phyloP scores from a whole-genome alignment of 805 yeast genomes.

The Maudiozyma serrabonitensis region DNA sequence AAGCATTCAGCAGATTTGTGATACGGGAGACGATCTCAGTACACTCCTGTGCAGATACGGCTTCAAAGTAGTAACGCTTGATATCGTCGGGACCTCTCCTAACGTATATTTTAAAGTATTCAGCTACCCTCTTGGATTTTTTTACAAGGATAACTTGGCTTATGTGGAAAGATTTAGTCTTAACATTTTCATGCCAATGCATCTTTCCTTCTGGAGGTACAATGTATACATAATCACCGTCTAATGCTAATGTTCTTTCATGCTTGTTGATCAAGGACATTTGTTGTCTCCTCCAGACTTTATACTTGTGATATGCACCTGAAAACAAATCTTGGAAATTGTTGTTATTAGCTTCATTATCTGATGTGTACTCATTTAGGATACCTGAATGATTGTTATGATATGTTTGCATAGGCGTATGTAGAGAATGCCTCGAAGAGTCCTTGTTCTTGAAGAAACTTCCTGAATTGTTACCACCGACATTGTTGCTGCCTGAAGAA shows the following conservation, averaged over 20 bases:
- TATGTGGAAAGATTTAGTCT: constrained; percentile 80
- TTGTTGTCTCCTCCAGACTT: constrained; percentile 82
- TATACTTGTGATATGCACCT: constrained; percentile 71
- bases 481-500: constrained; percentile 7
- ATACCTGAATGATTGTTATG: constrained; percentile 7
- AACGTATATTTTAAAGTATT: constrained; percentile 73
- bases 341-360: constrained; percentile 7
- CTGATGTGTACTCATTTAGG: constrained; percentile 8
- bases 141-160: constrained; percentile 67
- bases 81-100: constrained; percentile 51
- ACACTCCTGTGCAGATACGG: constrained; percentile 49
- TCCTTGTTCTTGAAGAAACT: constrained; percentile 30
- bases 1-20: constrained; percentile 45
- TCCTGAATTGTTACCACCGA: constrained; percentile 7
- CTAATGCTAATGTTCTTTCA: constrained; percentile 76
- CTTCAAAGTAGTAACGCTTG: constrained; percentile 83
- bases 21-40: constrained; percentile 70
- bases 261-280: constrained; percentile 66
- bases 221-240: constrained; percentile 88
- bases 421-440: constrained; percentile 26
- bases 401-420: constrained; percentile 13
- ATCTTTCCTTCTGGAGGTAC: constrained; percentile 72
- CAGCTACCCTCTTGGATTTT: constrained; percentile 65
- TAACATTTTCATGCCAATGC: constrained; percentile 62
- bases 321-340: constrained; percentile 28